phyloP scores from a whole-genome alignment of 2,329 filamentous ascomycete species.

The Claviceps sp. region DNA sequence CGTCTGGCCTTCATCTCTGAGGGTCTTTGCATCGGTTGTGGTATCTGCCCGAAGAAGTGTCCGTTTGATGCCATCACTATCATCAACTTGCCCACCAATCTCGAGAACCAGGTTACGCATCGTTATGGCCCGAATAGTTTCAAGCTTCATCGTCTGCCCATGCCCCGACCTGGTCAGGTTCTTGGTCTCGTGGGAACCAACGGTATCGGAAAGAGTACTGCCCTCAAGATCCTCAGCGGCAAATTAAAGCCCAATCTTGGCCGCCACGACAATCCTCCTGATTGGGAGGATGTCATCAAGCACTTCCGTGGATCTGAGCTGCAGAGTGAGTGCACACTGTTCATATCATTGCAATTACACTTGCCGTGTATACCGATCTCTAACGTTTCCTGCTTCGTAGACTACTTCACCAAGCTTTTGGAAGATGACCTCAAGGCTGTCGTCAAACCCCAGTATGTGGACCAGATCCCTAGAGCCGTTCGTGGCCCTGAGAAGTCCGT shows the following conservation, averaged over 20 bases:
- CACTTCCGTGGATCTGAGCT: slow-evolving; percentile 96
- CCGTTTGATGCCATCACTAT: slow-evolving; percentile 98
- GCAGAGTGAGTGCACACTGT: slow-evolving; percentile 54
- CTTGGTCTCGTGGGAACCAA: slow-evolving; percentile 95
- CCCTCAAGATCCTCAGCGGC: slow-evolving; percentile 93
- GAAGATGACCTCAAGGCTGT: slow-evolving; percentile 96
- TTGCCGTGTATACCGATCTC: no score
- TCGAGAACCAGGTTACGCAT: slow-evolving; percentile 95
- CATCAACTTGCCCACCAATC: slow-evolving; percentile 99
- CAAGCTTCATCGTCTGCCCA: slow-evolving; percentile 94
- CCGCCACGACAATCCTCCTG: slow-evolving; percentile 86
- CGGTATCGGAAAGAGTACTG: slow-evolving; percentile 99
- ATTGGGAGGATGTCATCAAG: slow-evolving; percentile 98
- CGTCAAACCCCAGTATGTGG: slow-evolving; percentile 98
- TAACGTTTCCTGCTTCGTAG: slow-evolving; percentile 17
- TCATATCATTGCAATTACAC: no score
- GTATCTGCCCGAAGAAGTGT: slow-evolving; percentile 99
- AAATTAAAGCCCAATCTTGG: slow-evolving; percentile 98
- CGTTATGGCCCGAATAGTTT: slow-evolving; percentile 99
- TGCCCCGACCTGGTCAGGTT: slow-evolving; percentile 89
- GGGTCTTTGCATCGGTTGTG: slow-evolving; percentile 89
- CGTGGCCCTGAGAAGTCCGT: slow-evolving; percentile 72
- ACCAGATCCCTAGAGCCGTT: slow-evolving; percentile 91
- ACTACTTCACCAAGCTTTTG: slow-evolving; percentile 97
- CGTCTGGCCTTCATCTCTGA: slow-evolving; percentile 98